These are phyloP conservation scores for Ophiostoma perfectum DNA, from an alignment of 2,329 filamentous ascomycete species.

Conservation along the genomic window DNA sequence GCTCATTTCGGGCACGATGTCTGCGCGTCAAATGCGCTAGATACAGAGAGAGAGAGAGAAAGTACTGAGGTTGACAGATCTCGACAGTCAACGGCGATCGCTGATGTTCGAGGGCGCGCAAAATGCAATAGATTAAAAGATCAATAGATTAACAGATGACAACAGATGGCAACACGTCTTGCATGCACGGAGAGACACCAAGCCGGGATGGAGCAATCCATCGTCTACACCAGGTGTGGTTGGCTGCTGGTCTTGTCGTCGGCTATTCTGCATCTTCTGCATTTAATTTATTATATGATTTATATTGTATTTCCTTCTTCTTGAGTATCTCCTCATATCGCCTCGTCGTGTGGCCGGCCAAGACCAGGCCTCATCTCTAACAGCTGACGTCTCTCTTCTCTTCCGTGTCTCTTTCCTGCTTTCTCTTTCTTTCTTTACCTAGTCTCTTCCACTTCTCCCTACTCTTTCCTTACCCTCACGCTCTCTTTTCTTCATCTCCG, in stretches of 20 bases:
- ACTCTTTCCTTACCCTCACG: too few species aligned
- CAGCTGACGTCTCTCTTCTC: constrained; percentile 16
- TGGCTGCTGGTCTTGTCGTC: background rate
- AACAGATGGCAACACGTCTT: too few species aligned
- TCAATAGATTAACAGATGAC: too few species aligned
- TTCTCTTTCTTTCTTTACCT: constrained; percentile 20
- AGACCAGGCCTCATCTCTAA: constrained; percentile 17
- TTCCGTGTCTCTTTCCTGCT: constrained; percentile 19
- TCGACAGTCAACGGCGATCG: too few species aligned
- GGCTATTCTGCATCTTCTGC: background rate
- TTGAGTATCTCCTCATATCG: background rate
- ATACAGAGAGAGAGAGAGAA: too few species aligned
- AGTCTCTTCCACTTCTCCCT: constrained; percentile 1
- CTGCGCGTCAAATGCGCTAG: too few species aligned
- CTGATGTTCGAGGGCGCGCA: too few species aligned
- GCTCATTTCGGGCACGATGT: too few species aligned
- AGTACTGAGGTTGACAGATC: too few species aligned
- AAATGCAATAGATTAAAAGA: too few species aligned
- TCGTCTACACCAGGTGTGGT: background rate
- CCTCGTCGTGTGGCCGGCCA: constrained; percentile 9
- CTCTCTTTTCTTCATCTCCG: constrained; percentile 22
- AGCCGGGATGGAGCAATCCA: background rate
- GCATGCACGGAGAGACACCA: background rate
- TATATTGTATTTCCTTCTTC: too few species aligned
- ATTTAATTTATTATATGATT: background rate